Evolutionary conservation across 2,329 filamentous ascomycete species (phyloP).

Genomic region (Mariannaea sp.): DNA sequence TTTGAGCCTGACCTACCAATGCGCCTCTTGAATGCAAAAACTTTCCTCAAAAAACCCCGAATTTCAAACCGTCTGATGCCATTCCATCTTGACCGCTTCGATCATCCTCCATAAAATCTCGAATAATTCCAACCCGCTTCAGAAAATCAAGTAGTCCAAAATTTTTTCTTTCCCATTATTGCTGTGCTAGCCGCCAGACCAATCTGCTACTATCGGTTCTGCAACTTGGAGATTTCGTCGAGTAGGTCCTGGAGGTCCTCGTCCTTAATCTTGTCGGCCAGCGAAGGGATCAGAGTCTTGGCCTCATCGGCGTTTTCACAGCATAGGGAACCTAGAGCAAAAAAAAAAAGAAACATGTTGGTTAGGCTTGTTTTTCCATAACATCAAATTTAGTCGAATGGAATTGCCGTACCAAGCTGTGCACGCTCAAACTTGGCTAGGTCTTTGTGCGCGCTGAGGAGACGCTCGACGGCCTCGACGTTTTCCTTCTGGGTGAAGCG

Average conservation of each 20-base stretch:
- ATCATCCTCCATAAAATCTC: not conserved
- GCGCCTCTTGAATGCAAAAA: slow-evolving; percentile 39
- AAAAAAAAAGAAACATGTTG: no score
- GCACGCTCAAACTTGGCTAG: slow-evolving; percentile 92
- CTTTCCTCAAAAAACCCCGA: not conserved
- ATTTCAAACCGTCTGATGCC: slow-evolving; percentile 20
- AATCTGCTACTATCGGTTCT: slow-evolving; percentile 43
- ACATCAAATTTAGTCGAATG: no score
- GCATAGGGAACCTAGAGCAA: slow-evolving; percentile 77
- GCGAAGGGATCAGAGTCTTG: slow-evolving; percentile 89
- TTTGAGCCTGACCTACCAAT: slow-evolving; percentile 35
- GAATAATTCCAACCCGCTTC: slow-evolving; percentile 14
- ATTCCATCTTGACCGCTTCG: slow-evolving; percentile 19
- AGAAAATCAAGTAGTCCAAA: slow-evolving; percentile 5
- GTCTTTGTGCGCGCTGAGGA: slow-evolving; percentile 78
- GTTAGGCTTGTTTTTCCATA: no score
- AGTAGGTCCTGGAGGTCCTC: slow-evolving; percentile 86
- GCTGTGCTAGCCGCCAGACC: not conserved
- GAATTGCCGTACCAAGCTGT: slow-evolving; percentile 72
- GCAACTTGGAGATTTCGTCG: slow-evolving; percentile 86
- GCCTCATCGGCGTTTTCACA: slow-evolving; percentile 94
- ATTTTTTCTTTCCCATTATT: not conserved
- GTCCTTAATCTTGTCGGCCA: slow-evolving; percentile 88
- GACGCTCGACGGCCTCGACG: slow-evolving; percentile 88
- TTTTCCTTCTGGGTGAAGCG: slow-evolving; percentile 96